Conservation (phyloP, 495 filamentous ascomycete species). For the Aspergillus bertholletiae region DNA sequence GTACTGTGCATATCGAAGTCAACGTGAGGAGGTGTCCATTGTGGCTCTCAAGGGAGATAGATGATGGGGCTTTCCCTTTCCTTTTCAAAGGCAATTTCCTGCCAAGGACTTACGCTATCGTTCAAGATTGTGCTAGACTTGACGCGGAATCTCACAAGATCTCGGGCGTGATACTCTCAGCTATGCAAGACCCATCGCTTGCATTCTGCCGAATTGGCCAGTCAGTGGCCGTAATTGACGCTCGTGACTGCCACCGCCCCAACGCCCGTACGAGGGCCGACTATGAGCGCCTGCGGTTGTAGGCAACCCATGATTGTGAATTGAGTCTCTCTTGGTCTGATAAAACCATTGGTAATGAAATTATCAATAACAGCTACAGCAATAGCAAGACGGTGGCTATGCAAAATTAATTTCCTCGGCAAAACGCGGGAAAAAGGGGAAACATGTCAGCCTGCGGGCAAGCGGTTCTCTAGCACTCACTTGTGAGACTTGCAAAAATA, state of each 20-base stretch:
- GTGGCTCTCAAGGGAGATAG: no score
- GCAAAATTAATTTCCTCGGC: background rate
- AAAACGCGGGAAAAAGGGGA: constrained; percentile 1
- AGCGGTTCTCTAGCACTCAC: background rate
- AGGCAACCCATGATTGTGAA: background rate
- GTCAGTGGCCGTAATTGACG: background rate
- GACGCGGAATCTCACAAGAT: background rate
- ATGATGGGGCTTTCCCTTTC: background rate
- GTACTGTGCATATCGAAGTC: background rate
- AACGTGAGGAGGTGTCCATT: background rate
- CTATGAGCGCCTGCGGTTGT: background rate
- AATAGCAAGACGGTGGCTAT: background rate
- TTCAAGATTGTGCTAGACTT: background rate
- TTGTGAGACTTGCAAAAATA: constrained; percentile 2
- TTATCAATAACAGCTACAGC: background rate
- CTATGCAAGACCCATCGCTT: background rate
- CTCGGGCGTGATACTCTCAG: background rate
- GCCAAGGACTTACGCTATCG: background rate
- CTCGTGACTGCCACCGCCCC: constrained; percentile 1
- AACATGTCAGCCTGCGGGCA: background rate
- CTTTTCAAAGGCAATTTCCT: background rate
- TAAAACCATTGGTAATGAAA: background rate
- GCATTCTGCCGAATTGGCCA: constrained; percentile 5
- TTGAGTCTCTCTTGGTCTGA: background rate
- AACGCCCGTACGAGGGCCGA: background rate